Evolutionary conservation across 352 stramenopile genomes (phyloP), one percentile per base, ranked within the genome.

Genomic region (Aphanomyces euteiches): DNA sequence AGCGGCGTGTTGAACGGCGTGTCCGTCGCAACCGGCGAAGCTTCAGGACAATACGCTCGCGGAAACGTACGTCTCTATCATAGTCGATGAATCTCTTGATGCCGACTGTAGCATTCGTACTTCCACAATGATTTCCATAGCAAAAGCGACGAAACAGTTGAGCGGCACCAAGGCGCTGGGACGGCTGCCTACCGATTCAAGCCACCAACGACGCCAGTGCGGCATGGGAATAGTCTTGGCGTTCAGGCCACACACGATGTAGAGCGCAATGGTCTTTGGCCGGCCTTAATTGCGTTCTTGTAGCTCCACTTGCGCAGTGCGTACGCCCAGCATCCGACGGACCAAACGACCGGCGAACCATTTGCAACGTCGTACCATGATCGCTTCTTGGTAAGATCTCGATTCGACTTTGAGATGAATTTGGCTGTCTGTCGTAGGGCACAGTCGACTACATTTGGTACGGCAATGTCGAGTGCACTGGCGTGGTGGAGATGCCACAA

Each of bases 381-480:
- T 15, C 73, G 75, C 43, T 80, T 77, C 45, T 56, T 56, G 7
- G 59, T 67, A 54, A 40, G 57, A 12, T 13, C 6, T 39, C 19
- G 12, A 43, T 63, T 37, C 1, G 10, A 28, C 28, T 2, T 28
- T 28, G 28, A 28, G 28, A 28, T 28, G 10, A 13, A 59, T 28
- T 28, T 10, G 17, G 17, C 19, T n/a, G 36, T 6, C 19, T n/a
- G 36, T 6, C 15, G 40, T 89, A 89, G 50, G 73, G 65, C 34
- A 75, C 83, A 5, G 83, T 90, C 38, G 83, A 90, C 77, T 90
- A 90, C 74, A 79, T 90, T 47, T 90, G 83, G 83, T 89, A 78
- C 74, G 79, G 81, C 36, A 79, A 77, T 7, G 28, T 88, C 36
- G 77, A 82, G 57, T 90, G 83, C 63, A 79, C 86, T 41, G 83